Base-by-base conservation (phyloP, 2,329 filamentous ascomycete species). In the Aaosphaeria pasadenensis region DNA sequence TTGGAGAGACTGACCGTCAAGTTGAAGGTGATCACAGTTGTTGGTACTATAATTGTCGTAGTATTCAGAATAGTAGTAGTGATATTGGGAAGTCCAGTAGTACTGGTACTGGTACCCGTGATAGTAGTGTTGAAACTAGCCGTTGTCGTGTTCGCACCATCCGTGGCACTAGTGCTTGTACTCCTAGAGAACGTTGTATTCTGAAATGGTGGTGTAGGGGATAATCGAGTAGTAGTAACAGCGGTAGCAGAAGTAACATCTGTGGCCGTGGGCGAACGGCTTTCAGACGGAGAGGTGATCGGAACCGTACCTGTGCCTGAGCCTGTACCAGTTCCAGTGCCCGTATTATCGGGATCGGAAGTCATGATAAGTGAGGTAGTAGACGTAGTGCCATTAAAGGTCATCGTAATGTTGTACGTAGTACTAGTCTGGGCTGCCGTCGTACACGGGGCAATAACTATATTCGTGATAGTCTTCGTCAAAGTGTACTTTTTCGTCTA, bases 321-420 rank as follows among this genome's bases (percentile, higher is more conserved):
- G 33, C 33, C n/a, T 9, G 33, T 36, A 36, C 33, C 33, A 9
- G 40, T 44, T 17, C 28, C 45, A 7, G 50, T 51, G 6, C 29
- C 43, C n/a, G 45, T 44, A 31, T 28, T 49, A 7, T 24, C 38
- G 4, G 46, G 33, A 36, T 44, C 31, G 6, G 46, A 48, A 31
- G 39, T 51, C 33, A 48, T 24, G 13, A 44, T 48, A 11, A 54
- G 35, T 29, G 40, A 42, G 5, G 45, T 48, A 1, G 49, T 50
- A 5, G 52, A 50, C 1, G 44, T 49, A 6, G 44, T 46, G 3
- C 39, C 44, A 29, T 41, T 51, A 24, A 45, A 36, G 6, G 49
- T 40, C 32, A 51, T 39, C 3, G 44, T 51, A 9, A 51, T 49
- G 11, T 29, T 49, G 30, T n/a, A 50, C 6, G 46, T 53, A n/a